These are phyloP conservation scores for Apiotrichum gracile DNA, from an alignment of 1,284 basidiomycete species.

Conservation along the genomic window DNA sequence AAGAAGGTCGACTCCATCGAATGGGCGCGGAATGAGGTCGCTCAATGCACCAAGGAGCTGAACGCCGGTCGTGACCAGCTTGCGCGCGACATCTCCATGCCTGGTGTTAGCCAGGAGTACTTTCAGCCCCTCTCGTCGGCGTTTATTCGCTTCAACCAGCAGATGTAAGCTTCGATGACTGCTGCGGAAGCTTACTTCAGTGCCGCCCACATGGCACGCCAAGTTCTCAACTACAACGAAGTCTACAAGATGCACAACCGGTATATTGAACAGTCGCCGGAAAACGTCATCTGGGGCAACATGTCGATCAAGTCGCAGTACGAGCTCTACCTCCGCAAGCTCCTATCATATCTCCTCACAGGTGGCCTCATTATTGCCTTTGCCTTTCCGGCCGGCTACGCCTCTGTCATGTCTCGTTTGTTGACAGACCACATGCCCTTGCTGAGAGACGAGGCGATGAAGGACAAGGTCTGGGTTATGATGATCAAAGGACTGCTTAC, in stretches of 20 bases:
- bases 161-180: slow-evolving; percentile 60
- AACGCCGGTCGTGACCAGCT: slow-evolving; percentile 46
- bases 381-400: neutral
- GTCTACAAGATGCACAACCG: slow-evolving; percentile 60
- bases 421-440: slow-evolving; percentile 45
- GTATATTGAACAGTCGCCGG: slow-evolving; percentile 62
- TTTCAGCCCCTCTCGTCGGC: slow-evolving; percentile 68
- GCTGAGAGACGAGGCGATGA: slow-evolving; percentile 50
- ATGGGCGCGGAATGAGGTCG: slow-evolving; percentile 58
- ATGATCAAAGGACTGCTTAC: slow-evolving; percentile 59
- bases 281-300: slow-evolving; percentile 64
- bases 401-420: neutral
- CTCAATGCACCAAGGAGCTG: slow-evolving; percentile 27
- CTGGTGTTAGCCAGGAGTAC: slow-evolving; percentile 44
- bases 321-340: slow-evolving; percentile 60
- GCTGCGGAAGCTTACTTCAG: slow-evolving; percentile 51
- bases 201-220: slow-evolving; percentile 55
- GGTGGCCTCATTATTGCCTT: slow-evolving; percentile 53
- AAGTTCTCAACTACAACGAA: slow-evolving; percentile 66
- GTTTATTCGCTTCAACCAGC: slow-evolving; percentile 88
- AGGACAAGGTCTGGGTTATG: slow-evolving; percentile 16
- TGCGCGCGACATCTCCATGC: slow-evolving; percentile 42
- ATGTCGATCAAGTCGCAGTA: slow-evolving; percentile 64
- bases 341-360: slow-evolving; percentile 51
- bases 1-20: slow-evolving; percentile 87